phyloP scores from a whole-genome alignment of 805 yeast genomes.

The Saccharomycopsis babjevae region DNA sequence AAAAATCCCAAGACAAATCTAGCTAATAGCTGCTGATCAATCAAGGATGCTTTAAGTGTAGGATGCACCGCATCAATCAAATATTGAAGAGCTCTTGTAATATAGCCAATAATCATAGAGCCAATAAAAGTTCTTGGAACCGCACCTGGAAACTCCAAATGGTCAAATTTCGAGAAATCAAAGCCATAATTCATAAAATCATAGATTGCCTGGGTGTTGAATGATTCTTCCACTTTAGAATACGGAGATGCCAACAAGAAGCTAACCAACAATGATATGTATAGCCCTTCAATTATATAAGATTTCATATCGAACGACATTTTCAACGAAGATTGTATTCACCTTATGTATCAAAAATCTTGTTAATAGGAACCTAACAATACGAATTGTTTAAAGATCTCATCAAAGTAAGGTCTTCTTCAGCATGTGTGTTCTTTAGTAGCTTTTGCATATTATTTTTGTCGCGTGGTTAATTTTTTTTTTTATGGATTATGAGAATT shows the following conservation, averaged over 20 bases:
- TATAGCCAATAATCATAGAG: constrained; percentile 40
- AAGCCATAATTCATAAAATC: constrained; percentile 63
- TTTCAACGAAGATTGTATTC: neutral
- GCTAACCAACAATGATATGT: constrained; percentile 28
- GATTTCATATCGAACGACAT: neutral
- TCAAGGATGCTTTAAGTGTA: constrained; percentile 26
- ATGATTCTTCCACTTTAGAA: constrained; percentile 92
- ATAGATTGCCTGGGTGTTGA: constrained; percentile 81
- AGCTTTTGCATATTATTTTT: no score
- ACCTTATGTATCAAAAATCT: no score
- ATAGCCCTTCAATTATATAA: neutral
- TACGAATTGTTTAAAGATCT: no score
- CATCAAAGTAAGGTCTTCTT: no score
- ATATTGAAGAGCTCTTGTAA: constrained; percentile 24
- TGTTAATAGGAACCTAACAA: no score
- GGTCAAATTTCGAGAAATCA: constrained; percentile 48
- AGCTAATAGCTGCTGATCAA: constrained; percentile 42
- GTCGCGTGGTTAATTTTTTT: no score
- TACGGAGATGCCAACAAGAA: constrained; percentile 59
- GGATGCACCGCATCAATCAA: constrained; percentile 11
- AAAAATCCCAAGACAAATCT: constrained; percentile 54
- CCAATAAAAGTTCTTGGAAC: constrained; percentile 85
- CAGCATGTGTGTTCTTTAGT: no score
- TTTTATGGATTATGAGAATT: no score
- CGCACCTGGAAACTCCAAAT: constrained; percentile 70